Percentiles rank a stretch among this genome's conserved stretches.
These are phyloP conservation scores for Gaultheria prostrata DNA, from an alignment of 148 eudicot species.

Conservation along the genomic window DNA sequence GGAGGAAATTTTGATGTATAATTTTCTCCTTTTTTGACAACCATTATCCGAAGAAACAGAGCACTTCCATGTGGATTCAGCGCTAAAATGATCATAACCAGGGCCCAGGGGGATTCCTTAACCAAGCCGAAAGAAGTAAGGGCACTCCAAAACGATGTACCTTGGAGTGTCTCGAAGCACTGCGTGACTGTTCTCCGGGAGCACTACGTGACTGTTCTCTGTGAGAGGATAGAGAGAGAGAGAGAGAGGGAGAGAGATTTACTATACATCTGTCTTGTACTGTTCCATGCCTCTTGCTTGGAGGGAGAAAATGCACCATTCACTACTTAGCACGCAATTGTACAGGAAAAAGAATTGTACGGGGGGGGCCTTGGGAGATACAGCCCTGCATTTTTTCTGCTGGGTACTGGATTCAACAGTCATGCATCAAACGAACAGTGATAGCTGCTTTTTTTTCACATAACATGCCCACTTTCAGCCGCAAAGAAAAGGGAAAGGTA, in stretches of 20 bases:
- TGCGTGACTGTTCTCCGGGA: too few species aligned
- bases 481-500: neutral
- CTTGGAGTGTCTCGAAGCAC: neutral
- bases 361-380: neutral
- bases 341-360: neutral
- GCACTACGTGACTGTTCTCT: too few species aligned
- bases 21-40: neutral
- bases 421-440: neutral
- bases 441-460: neutral
- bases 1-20: neutral
- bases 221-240: too few species aligned
- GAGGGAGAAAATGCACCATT: neutral
- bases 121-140: neutral
- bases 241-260: neutral
- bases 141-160: neutral
- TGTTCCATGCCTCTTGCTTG: neutral
- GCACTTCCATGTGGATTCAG: neutral
- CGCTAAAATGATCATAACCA: neutral
- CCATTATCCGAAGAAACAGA: neutral
- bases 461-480: neutral
- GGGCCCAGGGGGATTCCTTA: neutral
- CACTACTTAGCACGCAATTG: neutral
- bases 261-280: neutral
- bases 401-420: neutral
- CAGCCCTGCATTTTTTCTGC: neutral